Evolutionary conservation across 108 stramenopile genomes (phyloP), one percentile per base, ranked within the genome.

Genomic region (Skeletonema costatum): DNA sequence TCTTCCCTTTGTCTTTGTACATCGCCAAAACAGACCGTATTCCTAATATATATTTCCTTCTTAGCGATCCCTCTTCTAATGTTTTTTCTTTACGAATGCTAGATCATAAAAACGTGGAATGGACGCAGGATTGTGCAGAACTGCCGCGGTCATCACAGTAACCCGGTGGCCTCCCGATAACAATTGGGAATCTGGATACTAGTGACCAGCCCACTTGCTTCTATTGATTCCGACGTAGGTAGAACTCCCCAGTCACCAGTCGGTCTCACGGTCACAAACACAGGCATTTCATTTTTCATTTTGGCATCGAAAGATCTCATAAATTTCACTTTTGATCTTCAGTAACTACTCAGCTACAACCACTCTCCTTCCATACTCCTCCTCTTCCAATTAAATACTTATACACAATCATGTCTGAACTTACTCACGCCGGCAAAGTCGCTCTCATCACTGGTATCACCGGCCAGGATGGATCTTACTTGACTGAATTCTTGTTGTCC

Each of bases 391-490:
- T 4, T 56, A 10, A 4, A 56, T 10, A 16, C 9, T 29, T 25
- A 9, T 56, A 56, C 9, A 56, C 53, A 56, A 56, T 56, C 53
- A 56, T 56, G 53, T 56, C 53, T 56, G 53, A 56, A 56, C 44
- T 46, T n/a, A 46, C 44, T n/a, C 53, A 56, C 53, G 67, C 67
- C 39, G 79, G 79, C 31, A 96, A 95, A 83, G 90, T 92, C 16
- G 98, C 98, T 12, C 85, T 99, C 12, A 89, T 99, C 76, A 99
- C 98, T 32, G 99, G 99, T 50, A 98, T 99, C 72, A 99, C 99
- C 16, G 99, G 99, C 9, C 99, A 99, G 74, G 99, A 99, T 85
- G 99, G 99, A 32, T 98, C 97, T 17, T 99, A 99, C 74, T 88
- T 99, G 48, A 92, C 97, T 6, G 98, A 98, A 79, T 87, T 98